phyloP scores from a whole-genome alignment of 768 basidiomycete species.

The Pholiota conissans region DNA sequence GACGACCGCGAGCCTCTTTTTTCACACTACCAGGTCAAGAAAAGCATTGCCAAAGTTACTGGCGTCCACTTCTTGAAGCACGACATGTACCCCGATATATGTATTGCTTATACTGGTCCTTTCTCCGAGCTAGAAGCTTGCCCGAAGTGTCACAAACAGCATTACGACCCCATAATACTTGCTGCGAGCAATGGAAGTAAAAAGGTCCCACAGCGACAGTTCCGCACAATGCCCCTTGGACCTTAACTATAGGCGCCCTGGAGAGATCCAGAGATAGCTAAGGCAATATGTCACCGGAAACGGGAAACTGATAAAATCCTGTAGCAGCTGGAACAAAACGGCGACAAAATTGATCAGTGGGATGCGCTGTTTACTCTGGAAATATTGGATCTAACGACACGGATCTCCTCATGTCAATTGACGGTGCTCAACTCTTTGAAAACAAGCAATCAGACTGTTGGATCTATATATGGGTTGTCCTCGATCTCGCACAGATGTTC shows the following conservation, averaged over 20 bases:
- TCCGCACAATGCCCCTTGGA: conserved; percentile 40
- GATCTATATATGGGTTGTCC: conserved; percentile 37
- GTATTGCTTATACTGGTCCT: conserved; percentile 27
- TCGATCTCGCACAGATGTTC: conserved; percentile 26
- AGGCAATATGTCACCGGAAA: background rate
- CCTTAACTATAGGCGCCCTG: conserved; percentile 41
- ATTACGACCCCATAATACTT: conserved; percentile 20
- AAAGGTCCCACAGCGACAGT: conserved; percentile 25
- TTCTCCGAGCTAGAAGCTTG: conserved; percentile 22
- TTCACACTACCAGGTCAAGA: conserved; percentile 25
- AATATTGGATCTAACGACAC: conserved; percentile 32
- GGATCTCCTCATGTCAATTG: conserved; percentile 29
- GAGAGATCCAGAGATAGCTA: conserved; percentile 23
- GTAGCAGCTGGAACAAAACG: background rate
- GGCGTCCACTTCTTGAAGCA: conserved; percentile 31
- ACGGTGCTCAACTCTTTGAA: conserved; percentile 24
- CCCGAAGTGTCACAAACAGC: conserved; percentile 22
- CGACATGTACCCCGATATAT: conserved; percentile 43
- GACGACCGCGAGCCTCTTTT: too few species aligned
- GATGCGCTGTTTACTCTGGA: background rate
- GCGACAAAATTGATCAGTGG: background rate
- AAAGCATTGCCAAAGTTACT: conserved; percentile 25
- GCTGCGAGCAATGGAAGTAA: background rate
- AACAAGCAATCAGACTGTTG: conserved; percentile 33
- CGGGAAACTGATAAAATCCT: background rate